Conservation (phyloP, 208 protist species). For the Trypanosoma lewisi region DNA sequence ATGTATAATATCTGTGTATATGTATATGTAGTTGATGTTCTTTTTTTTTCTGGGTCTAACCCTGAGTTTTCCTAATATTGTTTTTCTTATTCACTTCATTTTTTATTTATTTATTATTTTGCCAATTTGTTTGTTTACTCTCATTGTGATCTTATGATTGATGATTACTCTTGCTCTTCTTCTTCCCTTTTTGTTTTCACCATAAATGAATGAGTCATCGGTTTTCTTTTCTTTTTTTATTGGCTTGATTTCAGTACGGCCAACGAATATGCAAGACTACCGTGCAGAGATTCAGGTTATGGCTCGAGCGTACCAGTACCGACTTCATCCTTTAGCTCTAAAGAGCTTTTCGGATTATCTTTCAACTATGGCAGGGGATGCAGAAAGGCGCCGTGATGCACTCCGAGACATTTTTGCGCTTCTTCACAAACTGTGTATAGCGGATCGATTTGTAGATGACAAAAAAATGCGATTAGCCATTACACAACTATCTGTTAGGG, state of each 20-base stretch:
- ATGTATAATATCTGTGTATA: not conserved
- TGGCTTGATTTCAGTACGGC: conserved; percentile 16
- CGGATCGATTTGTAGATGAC: conserved; percentile 62
- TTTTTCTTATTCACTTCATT: too few relatives aligned
- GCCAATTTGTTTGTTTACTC: not conserved
- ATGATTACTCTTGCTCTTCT: too few relatives aligned
- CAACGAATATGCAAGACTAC: conserved; percentile 43
- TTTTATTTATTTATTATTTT: too few relatives aligned
- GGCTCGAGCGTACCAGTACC: conserved; percentile 71
- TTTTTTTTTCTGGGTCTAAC: not conserved
- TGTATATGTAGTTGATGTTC: not conserved
- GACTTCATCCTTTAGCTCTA: conserved; percentile 74
- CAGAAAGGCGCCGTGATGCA: conserved; percentile 39
- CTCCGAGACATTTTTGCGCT: conserved; percentile 71
- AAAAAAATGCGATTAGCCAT: conserved; percentile 57
- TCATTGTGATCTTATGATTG: too few relatives aligned
- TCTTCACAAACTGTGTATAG: conserved; percentile 55
- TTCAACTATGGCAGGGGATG: conserved; percentile 31
- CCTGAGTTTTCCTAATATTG: too few relatives aligned
- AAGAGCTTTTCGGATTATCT: conserved; percentile 62
- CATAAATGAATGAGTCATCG: not conserved
- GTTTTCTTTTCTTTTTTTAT: conserved; percentile 15
- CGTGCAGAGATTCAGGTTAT: conserved; percentile 59
- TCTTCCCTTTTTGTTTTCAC: not conserved
- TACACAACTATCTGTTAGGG: conserved; percentile 43